Evolutionary conservation across 495 filamentous ascomycete genomes (phyloP), one percentile per base, ranked within the genome.

Genomic region (Penicillium argentinense): DNA sequence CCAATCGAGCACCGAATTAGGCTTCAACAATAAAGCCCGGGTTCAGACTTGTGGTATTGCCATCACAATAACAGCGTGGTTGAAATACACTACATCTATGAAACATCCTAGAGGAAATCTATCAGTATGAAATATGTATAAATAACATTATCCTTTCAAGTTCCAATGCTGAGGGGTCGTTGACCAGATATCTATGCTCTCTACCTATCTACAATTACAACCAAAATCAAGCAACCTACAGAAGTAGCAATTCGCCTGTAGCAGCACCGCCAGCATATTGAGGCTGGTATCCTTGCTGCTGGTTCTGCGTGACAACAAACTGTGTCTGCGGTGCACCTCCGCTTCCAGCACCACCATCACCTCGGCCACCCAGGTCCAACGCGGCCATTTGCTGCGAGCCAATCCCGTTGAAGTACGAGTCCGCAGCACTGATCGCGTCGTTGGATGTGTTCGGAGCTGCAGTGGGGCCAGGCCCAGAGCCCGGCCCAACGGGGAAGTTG

Each of bases 351-450:
- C 68, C 59, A 40, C 65, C 62, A 47, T 74, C 60, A 30, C 61
- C 69, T 38, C 70, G 73, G 12, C 72, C 75, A 32, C 72, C 75
- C 5, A 87, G 74, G 46, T 79, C 71, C 75, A 88, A 77, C 3
- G 77, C 79, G 3, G 81, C 82, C 84, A 88, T 88, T 61, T 84
- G 82, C 66, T 82, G 79, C 39, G 69, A 82, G 1, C 83, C 83
- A 7, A 89, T 74, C 23, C 80, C 81, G 25, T 85, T 81, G 60
- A 97, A 97, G 60, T 93, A 96, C 23, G 78, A 81, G 57, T 97
- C 91, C 3, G 89, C 91, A 23, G 91, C 88, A 53, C 77, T 83
- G 14, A 92, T 80, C 1, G 91, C 91, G 8, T 83, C 46, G 22
- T 42, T 54, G 12, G 47, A 45, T 9, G 43, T 47, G 21, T 41